Evolutionary conservation across 441 rosid species (phyloP).

Genomic region (Pelargonium cotyledonis): DNA sequence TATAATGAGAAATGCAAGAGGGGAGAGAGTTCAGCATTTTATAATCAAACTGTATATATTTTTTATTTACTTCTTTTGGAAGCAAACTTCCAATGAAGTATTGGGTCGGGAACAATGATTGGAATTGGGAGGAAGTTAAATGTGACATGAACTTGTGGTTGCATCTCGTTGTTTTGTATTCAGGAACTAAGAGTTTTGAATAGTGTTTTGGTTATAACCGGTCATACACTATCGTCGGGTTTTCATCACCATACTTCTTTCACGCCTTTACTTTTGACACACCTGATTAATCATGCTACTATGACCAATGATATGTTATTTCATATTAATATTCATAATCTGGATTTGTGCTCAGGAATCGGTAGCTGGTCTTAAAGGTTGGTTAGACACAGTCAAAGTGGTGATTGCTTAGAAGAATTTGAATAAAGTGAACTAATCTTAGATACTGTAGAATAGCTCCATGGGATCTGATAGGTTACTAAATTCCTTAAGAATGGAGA

Average conservation of each 20-base stretch:
- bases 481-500: constrained; percentile 69
- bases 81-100: background rate
- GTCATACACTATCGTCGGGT: background rate
- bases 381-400: constrained; percentile 24
- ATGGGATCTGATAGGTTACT: constrained; percentile 61
- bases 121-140: background rate
- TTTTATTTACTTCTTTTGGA: background rate
- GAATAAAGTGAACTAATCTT: constrained; percentile 11
- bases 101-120: background rate
- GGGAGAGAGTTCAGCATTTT: background rate
- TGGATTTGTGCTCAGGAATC: constrained; percentile 24
- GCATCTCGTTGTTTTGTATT: background rate
- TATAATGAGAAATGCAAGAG: background rate
- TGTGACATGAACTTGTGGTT: background rate
- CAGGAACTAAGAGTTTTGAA: background rate
- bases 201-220: constrained; percentile 3
- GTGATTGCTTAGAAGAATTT: constrained; percentile 23
- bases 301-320: background rate
- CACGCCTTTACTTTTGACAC: background rate
- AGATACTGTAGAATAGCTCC: constrained; percentile 14
- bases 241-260: background rate
- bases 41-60: background rate
- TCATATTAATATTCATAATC: constrained; percentile 16
- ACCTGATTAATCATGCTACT: background rate
- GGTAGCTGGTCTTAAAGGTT: constrained; percentile 22